Percentiles rank a stretch among this genome's conserved stretches.
These are phyloP conservation scores for Penicillium fuscoglaucum DNA, from an alignment of 2,329 filamentous ascomycete species.

Conservation along the genomic window DNA sequence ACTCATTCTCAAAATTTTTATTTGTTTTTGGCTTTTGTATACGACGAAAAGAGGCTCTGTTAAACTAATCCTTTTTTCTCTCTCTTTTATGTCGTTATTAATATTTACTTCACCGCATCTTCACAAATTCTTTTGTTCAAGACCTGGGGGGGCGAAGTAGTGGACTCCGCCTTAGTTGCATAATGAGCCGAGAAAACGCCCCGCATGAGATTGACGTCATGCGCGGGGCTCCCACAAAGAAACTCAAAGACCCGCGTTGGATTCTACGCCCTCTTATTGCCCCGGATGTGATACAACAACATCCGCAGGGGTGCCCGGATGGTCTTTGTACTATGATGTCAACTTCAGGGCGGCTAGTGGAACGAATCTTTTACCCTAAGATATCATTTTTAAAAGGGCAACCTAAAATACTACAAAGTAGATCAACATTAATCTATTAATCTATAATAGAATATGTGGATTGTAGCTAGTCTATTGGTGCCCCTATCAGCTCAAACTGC, in stretches of 20 bases:
- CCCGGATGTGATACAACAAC: not conserved
- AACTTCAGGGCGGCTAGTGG: not conserved
- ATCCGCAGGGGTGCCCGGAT: not conserved
- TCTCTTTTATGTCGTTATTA: not conserved
- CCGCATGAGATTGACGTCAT: conserved; percentile 1
- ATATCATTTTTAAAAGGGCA: not conserved
- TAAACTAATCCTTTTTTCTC: not conserved
- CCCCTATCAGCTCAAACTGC: not conserved
- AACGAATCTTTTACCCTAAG: not conserved
- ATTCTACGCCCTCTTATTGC: not conserved
- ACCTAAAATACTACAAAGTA: not conserved
- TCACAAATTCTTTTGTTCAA: not conserved
- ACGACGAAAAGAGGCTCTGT: not conserved
- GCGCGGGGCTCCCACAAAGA: not conserved
- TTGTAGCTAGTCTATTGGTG: not conserved
- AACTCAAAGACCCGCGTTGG: not conserved
- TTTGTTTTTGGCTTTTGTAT: not conserved
- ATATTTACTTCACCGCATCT: not conserved
- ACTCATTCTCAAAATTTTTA: not conserved
- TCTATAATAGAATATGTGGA: not conserved
- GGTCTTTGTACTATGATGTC: not conserved
- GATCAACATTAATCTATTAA: not conserved
- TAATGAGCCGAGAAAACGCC: not conserved
- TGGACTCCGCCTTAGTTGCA: not conserved
- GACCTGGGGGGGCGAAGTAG: not conserved